phyloP scores from a whole-genome alignment of 345 rosid genomes.

The Salix caprea region DNA sequence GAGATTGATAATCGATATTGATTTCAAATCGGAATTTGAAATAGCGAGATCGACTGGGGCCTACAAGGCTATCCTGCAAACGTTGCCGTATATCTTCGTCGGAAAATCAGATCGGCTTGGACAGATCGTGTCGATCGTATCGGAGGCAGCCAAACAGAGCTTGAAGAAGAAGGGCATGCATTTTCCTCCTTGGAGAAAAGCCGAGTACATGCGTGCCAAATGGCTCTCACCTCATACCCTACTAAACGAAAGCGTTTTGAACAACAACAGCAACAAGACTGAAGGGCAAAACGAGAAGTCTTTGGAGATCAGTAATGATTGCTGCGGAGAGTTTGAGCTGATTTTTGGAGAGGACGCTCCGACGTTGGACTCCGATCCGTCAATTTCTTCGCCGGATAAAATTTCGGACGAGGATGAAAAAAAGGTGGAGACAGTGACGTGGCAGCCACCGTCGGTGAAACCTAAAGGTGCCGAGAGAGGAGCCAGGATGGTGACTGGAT shows the following conservation, averaged over 20 bases:
- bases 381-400: neutral
- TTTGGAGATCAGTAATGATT: neutral
- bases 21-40: conserved; percentile 81
- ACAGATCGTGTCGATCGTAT: conserved; percentile 52
- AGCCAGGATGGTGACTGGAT: conserved; percentile 73
- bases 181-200: conserved; percentile 85
- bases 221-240: conserved; percentile 62
- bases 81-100: conserved; percentile 65
- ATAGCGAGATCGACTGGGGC: conserved; percentile 76
- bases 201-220: conserved; percentile 72
- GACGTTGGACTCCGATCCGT: conserved; percentile 1
- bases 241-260: neutral
- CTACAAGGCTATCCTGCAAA: conserved; percentile 63
- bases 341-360: conserved; percentile 48
- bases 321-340: conserved; percentile 49
- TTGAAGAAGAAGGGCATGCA: conserved; percentile 90
- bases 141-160: conserved; percentile 74
- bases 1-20: conserved; percentile 67
- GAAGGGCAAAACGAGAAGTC: neutral
- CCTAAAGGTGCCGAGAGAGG: conserved; percentile 55
- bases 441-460: conserved; percentile 60
- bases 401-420: conserved; percentile 4
- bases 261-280: conserved; percentile 13
- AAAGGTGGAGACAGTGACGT: conserved; percentile 18
- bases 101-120: conserved; percentile 69